Conservation (phyloP, 331 rosid species). For the Stylosanthes scabra region DNA sequence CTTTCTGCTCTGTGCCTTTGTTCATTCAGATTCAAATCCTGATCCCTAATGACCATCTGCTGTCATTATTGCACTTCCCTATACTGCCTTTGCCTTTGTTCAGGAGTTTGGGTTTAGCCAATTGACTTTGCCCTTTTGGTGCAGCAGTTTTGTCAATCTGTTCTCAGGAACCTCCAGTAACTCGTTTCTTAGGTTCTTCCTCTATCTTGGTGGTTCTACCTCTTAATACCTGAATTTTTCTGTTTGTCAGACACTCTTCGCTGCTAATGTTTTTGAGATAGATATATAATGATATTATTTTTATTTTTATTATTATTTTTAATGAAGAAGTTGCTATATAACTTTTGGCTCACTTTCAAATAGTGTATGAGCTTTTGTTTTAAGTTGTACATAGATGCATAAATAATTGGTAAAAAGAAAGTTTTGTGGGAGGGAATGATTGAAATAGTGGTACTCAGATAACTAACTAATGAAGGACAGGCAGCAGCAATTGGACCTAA, state of each 20-base stretch:
- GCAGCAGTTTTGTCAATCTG: background rate
- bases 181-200: background rate
- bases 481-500: background rate
- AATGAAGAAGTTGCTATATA: background rate
- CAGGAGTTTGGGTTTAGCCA: slow-evolving; percentile 11
- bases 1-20: background rate
- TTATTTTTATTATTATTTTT: no score
- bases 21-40: background rate
- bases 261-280: background rate
- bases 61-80: background rate
- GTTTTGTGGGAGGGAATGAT: background rate
- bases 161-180: background rate
- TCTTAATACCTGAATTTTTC: background rate
- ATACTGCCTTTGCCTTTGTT: background rate
- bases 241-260: background rate
- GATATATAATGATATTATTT: no score
- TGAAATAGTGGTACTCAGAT: background rate
- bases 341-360: background rate
- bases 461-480: background rate
- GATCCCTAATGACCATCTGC: background rate
- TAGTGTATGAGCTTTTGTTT: no score
- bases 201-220: no score
- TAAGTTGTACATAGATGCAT: background rate
- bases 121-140: background rate
- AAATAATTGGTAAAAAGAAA: background rate